Percentiles rank a stretch among this genome's conserved stretches.
phyloP scores from a whole-genome alignment of 2,329 filamentous ascomycete species.

The Metarhizium robertsii region DNA sequence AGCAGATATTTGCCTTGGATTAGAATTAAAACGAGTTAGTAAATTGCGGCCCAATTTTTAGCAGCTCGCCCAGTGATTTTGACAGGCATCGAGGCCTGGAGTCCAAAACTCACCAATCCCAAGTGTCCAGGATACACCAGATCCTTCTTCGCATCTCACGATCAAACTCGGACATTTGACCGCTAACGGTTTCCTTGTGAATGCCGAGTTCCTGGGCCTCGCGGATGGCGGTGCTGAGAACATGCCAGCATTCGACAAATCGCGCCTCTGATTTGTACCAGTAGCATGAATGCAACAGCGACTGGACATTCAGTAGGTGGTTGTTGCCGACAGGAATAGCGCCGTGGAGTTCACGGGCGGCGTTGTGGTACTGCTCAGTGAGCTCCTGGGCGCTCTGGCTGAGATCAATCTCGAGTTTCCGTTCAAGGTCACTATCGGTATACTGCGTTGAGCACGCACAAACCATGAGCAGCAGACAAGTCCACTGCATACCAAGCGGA shows the following conservation, averaged over 20 bases:
- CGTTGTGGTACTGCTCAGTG: conserved; percentile 22
- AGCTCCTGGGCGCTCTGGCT: conserved; percentile 18
- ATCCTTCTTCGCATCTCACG: conserved; percentile 25
- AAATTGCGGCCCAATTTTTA: too few species aligned
- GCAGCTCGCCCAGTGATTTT: background rate
- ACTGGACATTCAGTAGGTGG: conserved; percentile 24
- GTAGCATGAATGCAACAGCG: conserved; percentile 26
- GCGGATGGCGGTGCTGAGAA: conserved; percentile 23
- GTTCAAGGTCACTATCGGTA: conserved; percentile 18
- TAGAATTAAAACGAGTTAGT: background rate
- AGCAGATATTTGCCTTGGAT: conserved; percentile 24
- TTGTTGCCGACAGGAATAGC: conserved; percentile 23
- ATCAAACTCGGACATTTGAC: conserved; percentile 22
- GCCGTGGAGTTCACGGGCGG: conserved; percentile 22
- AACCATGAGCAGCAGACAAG: conserved; percentile 26
- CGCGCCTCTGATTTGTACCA: conserved; percentile 28
- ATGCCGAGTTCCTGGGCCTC: conserved; percentile 28
- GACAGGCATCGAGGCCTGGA: background rate
- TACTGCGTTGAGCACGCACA: conserved; percentile 29
- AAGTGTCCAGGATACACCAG: conserved; percentile 28
- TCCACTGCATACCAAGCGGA: conserved; percentile 27
- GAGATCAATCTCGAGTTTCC: conserved; percentile 22
- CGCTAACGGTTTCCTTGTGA: conserved; percentile 19
- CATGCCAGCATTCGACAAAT: conserved; percentile 28
- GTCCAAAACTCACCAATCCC: conserved; percentile 25